Evolutionary conservation across 345 rosid species (phyloP), one percentile per base, ranked within the genome.

Genomic region (Dipteronia dyeriana): DNA sequence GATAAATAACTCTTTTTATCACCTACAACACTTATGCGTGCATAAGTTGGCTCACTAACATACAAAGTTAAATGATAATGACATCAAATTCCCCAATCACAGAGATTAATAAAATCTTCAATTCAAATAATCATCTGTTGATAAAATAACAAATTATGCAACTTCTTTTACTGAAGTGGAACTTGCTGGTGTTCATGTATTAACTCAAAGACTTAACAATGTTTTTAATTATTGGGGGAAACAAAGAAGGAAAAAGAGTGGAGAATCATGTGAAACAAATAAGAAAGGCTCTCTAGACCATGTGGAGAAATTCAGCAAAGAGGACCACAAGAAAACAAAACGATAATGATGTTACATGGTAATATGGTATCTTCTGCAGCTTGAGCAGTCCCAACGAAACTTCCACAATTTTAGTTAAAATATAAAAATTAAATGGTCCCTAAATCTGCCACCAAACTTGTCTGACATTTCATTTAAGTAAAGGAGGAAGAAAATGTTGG

Each of bases 361-460:
- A 77, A 74, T 74, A 76, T 39, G 65, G 84, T 71, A 77, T 75
- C 78, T 62, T 79, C 62, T 73, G 74, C 75, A 66, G 79, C 64
- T 77, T 66, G 67, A 81, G 64, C 82, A 73, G 83, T 69, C 78
- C 82, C 81, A 68, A 60, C 82, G 77, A 86, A 84, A 77, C 82
- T 84, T 81, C 84, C 87, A 60, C 68, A 60, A 66, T 73, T 80
- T 80, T 74, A 74, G 78, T 79, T 77, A 73, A 76, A 64, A 73
- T 38, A 62, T 39, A 43, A 68, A 65, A 80, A 68, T 73, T 22
- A 62, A 68, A 78, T 80, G 83, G 88, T 79, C 86, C 83, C 81
- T 25, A 45, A 72, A 69, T 23, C 76, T 38, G 80, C 82, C 79
- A 78, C 54, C 61, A 64, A 60, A 53, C 80, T 75, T 63, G 71